These are phyloP conservation scores for Globisporangium solare DNA, from an alignment of 352 stramenopile species.

Conservation along the genomic window DNA sequence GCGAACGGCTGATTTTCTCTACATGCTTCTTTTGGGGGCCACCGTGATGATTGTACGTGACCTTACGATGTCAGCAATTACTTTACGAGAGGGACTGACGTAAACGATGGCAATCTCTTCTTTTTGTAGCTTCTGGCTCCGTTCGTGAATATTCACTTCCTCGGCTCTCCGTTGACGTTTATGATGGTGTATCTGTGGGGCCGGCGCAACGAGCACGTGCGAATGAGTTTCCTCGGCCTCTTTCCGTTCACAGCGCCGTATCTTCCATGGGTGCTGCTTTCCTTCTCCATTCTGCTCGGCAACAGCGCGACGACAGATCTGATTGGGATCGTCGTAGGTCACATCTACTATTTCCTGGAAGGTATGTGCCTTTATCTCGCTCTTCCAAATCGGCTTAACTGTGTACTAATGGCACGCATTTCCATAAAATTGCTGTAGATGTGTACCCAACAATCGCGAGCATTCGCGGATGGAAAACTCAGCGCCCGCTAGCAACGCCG, in stretches of 20 bases:
- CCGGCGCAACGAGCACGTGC: constrained; percentile 92
- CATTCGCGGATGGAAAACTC: constrained; percentile 93
- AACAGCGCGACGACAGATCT: constrained; percentile 95
- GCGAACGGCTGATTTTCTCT: constrained; percentile 96
- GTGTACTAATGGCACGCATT: background rate
- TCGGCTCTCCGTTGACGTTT: constrained; percentile 98
- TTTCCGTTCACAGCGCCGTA: constrained; percentile 98
- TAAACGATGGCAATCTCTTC: background rate
- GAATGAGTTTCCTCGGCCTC: constrained; percentile 97
- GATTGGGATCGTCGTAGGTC: constrained; percentile 98
- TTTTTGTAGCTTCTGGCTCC: constrained; percentile 84
- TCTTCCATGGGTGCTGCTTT: constrained; percentile 97
- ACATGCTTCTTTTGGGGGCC: constrained; percentile 97
- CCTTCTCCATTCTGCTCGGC: constrained; percentile 94
- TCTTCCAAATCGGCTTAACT: background rate
- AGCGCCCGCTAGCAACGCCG: constrained; percentile 90
- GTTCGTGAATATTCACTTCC: constrained; percentile 97
- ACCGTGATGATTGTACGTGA: constrained; percentile 89
- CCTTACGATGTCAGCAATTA: background rate
- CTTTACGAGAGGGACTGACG: too few relatives aligned
- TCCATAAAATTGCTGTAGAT: constrained; percentile 44
- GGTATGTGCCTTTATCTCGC: constrained; percentile 24
- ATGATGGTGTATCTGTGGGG: constrained; percentile 99
- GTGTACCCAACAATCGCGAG: constrained; percentile 96
- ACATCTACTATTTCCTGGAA: constrained; percentile 99